phyloP scores from a whole-genome alignment of 1,139 yeast genomes.

The Saccharomyces hybrid region DNA sequence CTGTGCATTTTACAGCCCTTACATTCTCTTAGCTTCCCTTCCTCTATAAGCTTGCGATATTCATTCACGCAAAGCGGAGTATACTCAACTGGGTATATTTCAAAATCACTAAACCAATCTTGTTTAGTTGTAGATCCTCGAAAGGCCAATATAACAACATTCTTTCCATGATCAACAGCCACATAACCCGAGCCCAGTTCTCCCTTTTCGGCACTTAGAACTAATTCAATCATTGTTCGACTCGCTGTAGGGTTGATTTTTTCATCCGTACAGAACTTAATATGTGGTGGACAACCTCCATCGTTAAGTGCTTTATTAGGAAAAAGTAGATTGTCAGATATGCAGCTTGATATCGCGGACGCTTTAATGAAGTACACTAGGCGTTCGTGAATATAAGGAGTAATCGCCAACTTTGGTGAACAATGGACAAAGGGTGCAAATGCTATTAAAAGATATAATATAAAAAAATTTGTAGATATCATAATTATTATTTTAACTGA shows the following conservation, averaged over 20 bases:
- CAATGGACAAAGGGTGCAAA: neutral
- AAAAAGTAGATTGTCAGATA: constrained; percentile 14
- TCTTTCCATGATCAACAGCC: constrained; percentile 34
- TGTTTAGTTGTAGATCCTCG: constrained; percentile 52
- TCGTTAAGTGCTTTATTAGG: constrained; percentile 18
- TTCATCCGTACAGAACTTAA: constrained; percentile 26
- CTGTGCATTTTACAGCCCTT: constrained; percentile 49
- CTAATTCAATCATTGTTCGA: constrained; percentile 31
- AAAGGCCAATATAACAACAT: constrained; percentile 38
- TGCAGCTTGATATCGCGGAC: constrained; percentile 28
- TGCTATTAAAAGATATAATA: neutral
- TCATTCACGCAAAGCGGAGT: constrained; percentile 22
- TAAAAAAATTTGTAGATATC: neutral
- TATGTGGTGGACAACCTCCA: constrained; percentile 29
- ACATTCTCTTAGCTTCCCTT: constrained; percentile 33
- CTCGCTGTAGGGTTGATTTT: constrained; percentile 30
- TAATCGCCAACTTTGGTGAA: constrained; percentile 6
- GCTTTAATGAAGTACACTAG: constrained; percentile 30
- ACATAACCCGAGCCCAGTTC: constrained; percentile 45
- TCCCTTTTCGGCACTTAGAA: constrained; percentile 36
- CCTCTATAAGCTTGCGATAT: constrained; percentile 20
- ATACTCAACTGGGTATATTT: constrained; percentile 40
- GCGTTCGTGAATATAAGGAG: constrained; percentile 20
- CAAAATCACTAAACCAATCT: constrained; percentile 53
- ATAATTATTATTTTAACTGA: neutral